phyloP scores from a whole-genome alignment of 1,284 basidiomycete species.

The Ustilago esculenta region DNA sequence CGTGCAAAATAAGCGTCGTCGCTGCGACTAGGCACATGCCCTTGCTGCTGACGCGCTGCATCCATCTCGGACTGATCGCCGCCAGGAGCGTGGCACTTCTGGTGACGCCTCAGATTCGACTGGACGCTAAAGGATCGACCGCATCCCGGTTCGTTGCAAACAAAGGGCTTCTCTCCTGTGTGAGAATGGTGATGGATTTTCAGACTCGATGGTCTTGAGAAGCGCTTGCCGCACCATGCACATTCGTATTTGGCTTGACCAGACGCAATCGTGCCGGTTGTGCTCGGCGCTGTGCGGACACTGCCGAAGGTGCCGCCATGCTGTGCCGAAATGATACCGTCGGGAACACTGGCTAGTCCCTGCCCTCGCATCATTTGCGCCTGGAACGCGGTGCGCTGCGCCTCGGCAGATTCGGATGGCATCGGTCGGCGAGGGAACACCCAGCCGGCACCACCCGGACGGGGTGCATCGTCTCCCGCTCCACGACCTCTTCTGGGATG shows the following conservation, averaged over 20 bases:
- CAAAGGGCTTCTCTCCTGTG: slow-evolving; percentile 65
- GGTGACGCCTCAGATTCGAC: slow-evolving; percentile 63
- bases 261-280: slow-evolving; percentile 41
- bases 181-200: slow-evolving; percentile 65
- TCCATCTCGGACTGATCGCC: slow-evolving; percentile 35
- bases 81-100: slow-evolving; percentile 55
- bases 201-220: slow-evolving; percentile 61
- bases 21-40: slow-evolving; percentile 13
- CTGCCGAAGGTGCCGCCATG: slow-evolving; percentile 28
- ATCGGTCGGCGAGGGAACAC: slow-evolving; percentile 45
- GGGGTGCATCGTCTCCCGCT: slow-evolving; percentile 29
- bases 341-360: slow-evolving; percentile 33
- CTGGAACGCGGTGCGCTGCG: slow-evolving; percentile 40
- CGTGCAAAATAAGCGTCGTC: slow-evolving; percentile 35
- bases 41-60: slow-evolving; percentile 26
- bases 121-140: slow-evolving; percentile 65
- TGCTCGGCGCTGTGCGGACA: slow-evolving; percentile 30
- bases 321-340: slow-evolving; percentile 41
- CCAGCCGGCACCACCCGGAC: slow-evolving; percentile 42
- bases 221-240: slow-evolving; percentile 61
- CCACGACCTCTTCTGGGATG: slow-evolving; percentile 43
- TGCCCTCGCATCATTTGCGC: slow-evolving; percentile 42
- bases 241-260: slow-evolving; percentile 62
- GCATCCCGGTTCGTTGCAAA: slow-evolving; percentile 60
- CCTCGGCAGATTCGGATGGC: slow-evolving; percentile 37